phyloP scores from a whole-genome alignment of 768 basidiomycete species.

The Podaxis mareebaensis region DNA sequence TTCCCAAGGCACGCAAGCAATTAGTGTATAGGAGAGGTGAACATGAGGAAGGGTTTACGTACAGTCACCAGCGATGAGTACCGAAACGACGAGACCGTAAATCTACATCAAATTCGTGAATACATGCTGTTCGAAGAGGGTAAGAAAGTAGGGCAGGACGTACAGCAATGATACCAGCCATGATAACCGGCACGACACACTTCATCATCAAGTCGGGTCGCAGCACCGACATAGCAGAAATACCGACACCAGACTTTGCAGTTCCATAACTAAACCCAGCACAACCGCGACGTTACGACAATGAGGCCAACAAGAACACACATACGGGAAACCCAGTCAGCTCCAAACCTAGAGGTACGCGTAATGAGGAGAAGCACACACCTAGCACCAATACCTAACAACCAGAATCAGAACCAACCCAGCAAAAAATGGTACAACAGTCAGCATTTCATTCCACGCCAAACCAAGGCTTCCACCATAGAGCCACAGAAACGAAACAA shows the following conservation, averaged over 20 bases:
- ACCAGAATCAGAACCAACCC: background rate
- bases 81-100: constrained; percentile 98
- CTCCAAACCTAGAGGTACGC: constrained; percentile 2
- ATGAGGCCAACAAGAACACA: constrained; percentile 18
- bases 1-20: background rate
- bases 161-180: constrained; percentile 99
- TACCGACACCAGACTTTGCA: constrained; percentile 97
- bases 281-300: constrained; percentile 11
- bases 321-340: background rate
- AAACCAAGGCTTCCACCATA: background rate
- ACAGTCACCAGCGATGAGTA: constrained; percentile 88
- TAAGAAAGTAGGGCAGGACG: constrained; percentile 33
- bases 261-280: constrained; percentile 80
- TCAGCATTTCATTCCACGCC: background rate
- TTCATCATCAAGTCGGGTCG: constrained; percentile 98
- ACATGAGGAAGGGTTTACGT: constrained; percentile 35
- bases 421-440: background rate
- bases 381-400: constrained; percentile 83
- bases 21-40: background rate
- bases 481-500: constrained; percentile 14
- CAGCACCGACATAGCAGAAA: constrained; percentile 96
- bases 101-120: constrained; percentile 48
- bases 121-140: background rate
- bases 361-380: constrained; percentile 28
- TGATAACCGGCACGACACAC: constrained; percentile 95